Percentiles rank a stretch among this genome's conserved stretches.
Conservation (phyloP, 139 green algal genomes). For the Gonium pectorale region DNA sequence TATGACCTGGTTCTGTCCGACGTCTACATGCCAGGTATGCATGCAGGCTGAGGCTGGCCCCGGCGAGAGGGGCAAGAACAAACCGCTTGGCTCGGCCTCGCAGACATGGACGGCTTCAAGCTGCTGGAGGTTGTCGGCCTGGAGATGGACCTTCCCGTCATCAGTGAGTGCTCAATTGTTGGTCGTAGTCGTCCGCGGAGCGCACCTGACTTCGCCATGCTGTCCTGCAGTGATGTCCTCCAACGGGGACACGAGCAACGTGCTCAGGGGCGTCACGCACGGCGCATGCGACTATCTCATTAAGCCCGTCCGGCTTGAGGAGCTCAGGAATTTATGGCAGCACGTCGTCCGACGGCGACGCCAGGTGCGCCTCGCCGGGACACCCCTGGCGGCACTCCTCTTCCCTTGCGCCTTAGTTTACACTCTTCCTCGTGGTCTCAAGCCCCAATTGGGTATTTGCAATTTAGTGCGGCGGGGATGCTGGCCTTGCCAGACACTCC, state of each 20-base stretch:
- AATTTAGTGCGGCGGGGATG: no score
- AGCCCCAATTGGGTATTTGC: no score
- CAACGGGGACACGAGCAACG: conserved; percentile 90
- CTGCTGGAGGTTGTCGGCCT: conserved; percentile 92
- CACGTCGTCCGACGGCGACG: conserved; percentile 87
- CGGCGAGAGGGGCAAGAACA: background rate
- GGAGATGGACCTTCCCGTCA: conserved; percentile 95
- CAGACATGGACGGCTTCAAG: conserved; percentile 98
- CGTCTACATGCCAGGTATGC: conserved; percentile 94
- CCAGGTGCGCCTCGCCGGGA: conserved; percentile 34
- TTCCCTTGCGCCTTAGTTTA: no score
- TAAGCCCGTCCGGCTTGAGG: conserved; percentile 96
- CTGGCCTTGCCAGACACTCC: no score
- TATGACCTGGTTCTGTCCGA: conserved; percentile 97
- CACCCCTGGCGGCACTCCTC: no score
- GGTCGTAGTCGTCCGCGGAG: no score
- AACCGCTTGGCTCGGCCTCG: background rate
- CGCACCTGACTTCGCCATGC: no score
- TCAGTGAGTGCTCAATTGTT: conserved; percentile 81
- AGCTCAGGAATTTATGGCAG: conserved; percentile 97
- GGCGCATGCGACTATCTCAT: conserved; percentile 97
- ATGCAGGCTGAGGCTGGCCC: background rate
- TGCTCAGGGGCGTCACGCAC: conserved; percentile 94
- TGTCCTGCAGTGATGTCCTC: conserved; percentile 94
- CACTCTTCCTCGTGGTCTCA: no score